These are phyloP conservation scores for Pholiota molesta DNA, from an alignment of 768 basidiomycete species.

Conservation along the genomic window DNA sequence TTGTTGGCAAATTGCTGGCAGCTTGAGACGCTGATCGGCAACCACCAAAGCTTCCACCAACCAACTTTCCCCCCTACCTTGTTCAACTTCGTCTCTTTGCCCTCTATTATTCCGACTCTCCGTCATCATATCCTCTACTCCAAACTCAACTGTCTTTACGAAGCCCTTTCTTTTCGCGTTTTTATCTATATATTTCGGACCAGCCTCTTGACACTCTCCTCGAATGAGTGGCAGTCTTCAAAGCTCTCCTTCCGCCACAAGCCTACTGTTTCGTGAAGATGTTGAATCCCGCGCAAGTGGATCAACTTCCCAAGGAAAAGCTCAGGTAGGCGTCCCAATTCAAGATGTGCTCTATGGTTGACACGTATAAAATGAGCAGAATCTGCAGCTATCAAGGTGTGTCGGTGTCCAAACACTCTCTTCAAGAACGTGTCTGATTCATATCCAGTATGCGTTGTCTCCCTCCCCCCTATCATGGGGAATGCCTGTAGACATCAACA, in stretches of 20 bases:
- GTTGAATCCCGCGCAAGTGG: not conserved
- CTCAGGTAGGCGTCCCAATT: not conserved
- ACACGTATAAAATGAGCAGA: not conserved
- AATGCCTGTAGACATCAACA: slow-evolving; percentile 35
- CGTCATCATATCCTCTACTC: not conserved
- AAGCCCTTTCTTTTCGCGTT: not conserved
- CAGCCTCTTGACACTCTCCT: not conserved
- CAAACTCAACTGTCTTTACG: not conserved
- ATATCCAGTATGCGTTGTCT: slow-evolving; percentile 28
- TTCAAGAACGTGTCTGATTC: not conserved
- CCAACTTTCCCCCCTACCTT: not conserved
- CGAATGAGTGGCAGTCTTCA: not conserved
- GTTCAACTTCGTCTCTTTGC: not conserved
- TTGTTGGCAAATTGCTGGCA: not conserved
- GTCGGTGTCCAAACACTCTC: not conserved
- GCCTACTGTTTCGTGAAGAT: not conserved
- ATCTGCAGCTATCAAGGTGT: not conserved
- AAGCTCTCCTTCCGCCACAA: not conserved
- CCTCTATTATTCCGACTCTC: not conserved
- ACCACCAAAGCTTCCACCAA: not conserved
- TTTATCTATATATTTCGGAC: not conserved
- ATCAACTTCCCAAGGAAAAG: not conserved
- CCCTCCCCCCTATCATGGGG: slow-evolving; percentile 48
- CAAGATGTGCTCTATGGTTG: not conserved
- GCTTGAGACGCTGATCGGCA: not conserved